Conservation (phyloP, 2,329 filamentous ascomycete species). For the Neurospora sp. region DNA sequence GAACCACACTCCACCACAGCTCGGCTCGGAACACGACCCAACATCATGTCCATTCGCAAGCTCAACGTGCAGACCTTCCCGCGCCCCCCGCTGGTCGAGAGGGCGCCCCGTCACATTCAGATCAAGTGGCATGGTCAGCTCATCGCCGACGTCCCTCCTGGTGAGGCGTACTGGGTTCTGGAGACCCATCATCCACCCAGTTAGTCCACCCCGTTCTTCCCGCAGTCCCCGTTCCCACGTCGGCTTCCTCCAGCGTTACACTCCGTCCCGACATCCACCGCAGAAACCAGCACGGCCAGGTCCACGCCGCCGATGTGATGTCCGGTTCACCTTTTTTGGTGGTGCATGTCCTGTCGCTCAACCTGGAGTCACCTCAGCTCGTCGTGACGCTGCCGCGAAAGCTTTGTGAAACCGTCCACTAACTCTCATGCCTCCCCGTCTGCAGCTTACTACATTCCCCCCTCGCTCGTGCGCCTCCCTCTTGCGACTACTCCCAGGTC, state of each 20-base stretch:
- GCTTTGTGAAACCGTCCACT: conserved; percentile 1
- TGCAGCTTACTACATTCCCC: conserved; percentile 50
- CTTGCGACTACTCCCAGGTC: conserved; percentile 33
- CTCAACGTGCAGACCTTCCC: conserved; percentile 49
- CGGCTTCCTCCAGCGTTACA: neutral
- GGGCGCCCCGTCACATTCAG: conserved; percentile 41
- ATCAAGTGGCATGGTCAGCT: conserved; percentile 44
- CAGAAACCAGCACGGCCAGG: neutral
- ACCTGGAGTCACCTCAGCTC: neutral
- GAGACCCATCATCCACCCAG: conserved; percentile 54
- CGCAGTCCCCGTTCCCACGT: neutral
- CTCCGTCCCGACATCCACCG: neutral
- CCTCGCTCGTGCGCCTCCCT: conserved; percentile 34
- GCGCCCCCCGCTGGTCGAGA: conserved; percentile 46
- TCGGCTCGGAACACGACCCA: conserved; percentile 6
- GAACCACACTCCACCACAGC: neutral
- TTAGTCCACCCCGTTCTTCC: conserved; percentile 21
- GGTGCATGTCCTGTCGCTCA: neutral
- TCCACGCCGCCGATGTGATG: neutral
- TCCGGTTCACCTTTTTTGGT: neutral
- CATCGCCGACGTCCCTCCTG: conserved; percentile 43
- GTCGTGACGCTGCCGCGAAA: neutral
- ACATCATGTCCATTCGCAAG: conserved; percentile 29
- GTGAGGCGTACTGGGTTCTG: conserved; percentile 49
- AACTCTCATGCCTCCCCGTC: conserved; percentile 1